Base-by-base conservation (phyloP, 2,329 filamentous ascomycete genomes). In the Tolypocladium ophioglossoides region DNA sequence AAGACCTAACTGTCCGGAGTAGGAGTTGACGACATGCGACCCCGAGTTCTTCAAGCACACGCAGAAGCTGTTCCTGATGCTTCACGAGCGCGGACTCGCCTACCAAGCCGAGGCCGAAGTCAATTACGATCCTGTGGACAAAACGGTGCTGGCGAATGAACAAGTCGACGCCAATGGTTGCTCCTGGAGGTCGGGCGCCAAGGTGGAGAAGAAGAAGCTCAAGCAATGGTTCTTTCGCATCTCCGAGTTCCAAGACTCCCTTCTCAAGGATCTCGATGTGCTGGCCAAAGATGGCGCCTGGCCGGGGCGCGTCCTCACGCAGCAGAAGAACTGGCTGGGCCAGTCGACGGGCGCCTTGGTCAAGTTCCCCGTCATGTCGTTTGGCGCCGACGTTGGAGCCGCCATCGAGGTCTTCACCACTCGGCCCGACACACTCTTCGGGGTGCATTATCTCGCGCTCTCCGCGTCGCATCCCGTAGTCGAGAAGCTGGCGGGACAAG, bases 141-240 rank as follows among this genome's bases (percentile, higher is more conserved):
- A 87, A 66, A 96, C 91, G 0, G 91, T 96, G 18, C 75, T 96
- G 56, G 91, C 91, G 12, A 96, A 96, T 66, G 91, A 96, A 70
- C 91, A 96, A 71, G 89, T 95, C n/a, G 89, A 95, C 66, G 79
- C 86, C 51, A 86, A 89, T 64, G 91, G 91, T 35, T 82, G 77
- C 62, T 95, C 90, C 2, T 96, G 91, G 91, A 82, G 90, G 54
- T 94, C 89, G 1, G 90, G 90, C 11, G 90, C 88, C 51, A 85
- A 87, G 66, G 89, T 95, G 20, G 86, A 94, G 70, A 87, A 91
- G 71, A 76, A 82, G 56, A 81, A 82, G 61, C 74, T 95, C 50
- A 89, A 87, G 70, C 91, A 96, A 69, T 96, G 91, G 91, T 95
- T 95, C 67, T 82, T 95, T 59, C 84, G 84, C 58, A 95, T 94